Base-by-base conservation (phyloP, 495 filamentous ascomycete species). In the Aspergillus panamensis region DNA sequence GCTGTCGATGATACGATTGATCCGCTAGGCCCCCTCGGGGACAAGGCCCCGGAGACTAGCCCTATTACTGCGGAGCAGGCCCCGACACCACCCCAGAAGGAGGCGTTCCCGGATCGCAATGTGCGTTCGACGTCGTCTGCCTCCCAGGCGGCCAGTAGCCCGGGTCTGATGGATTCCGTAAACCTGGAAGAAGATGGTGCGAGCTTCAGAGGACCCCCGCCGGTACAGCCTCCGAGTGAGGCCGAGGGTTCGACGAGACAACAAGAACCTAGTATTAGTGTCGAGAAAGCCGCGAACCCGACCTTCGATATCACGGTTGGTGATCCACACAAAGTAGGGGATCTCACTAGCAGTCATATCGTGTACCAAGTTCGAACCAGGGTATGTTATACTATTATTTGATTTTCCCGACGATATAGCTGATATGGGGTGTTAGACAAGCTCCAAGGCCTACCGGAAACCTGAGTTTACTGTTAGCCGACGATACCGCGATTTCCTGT, bases 271-370 rank as follows among this genome's bases (percentile, higher is more conserved):
- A 94, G 90, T 67, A 81, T 96, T 58, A 92, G 86, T 64, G 75
- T 97, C 43, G 90, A 96, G 68, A 89, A 92, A 73, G 92, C 94
- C 49, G 86, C 91, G 39, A 90, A 94, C 62, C 95, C 94, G 12
- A 87, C 79, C 29, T 97, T 97, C 70, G 79, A 90, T n/a, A 96
- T 98, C 60, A 83, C 80, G 2, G 94, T 98, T 12, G 94, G 94
- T 43, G 94, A 98, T 77, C 95, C 95, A 39, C 91, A 96, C 70
- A 98, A 97, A 72, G 92, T 98, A 55, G 95, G 94, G 43, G 94
- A 97, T 73, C 73, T 97, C 67, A 96, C 95, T 12, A 96, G 89
- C 66, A 96, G 92, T 60, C 94, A 98, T 73, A 98, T 94, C 64
- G 95, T 96, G 20, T 98, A 98, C 72, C 89, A 91, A 61, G 93